A percentile compares a stretch with the other conserved stretches of the same genome.
Conservation (phyloP, 1,284 basidiomycete species). For the Moesziomyces sp. region DNA sequence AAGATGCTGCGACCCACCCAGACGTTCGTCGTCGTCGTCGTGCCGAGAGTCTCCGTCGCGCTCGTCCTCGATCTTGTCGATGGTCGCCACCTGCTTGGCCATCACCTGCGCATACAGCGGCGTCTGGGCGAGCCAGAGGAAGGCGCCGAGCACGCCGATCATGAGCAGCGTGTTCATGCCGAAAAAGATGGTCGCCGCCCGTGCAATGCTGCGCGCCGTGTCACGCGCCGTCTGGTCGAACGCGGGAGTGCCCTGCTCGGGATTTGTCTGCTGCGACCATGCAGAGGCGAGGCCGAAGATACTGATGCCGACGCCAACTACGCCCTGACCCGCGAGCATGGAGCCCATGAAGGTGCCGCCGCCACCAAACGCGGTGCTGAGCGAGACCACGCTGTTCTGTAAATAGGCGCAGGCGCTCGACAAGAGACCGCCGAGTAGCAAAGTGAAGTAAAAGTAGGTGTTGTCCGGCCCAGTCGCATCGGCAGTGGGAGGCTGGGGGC, state of each 20-base stretch:
- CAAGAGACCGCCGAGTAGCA: constrained; percentile 40
- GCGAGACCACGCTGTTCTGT: constrained; percentile 61
- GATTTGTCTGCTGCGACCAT: constrained; percentile 33
- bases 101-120: constrained; percentile 44
- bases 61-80: constrained; percentile 44
- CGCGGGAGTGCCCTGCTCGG: constrained; percentile 1
- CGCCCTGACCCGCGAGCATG: constrained; percentile 62
- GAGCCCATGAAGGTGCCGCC: constrained; percentile 53
- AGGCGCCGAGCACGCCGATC: constrained; percentile 32
- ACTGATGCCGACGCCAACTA: constrained; percentile 55
- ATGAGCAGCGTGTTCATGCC: constrained; percentile 47
- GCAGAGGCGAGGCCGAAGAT: constrained; percentile 54
- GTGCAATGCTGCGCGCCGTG: constrained; percentile 33
- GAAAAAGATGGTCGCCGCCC: constrained; percentile 49
- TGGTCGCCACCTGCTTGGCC: constrained; percentile 43
- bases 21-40: constrained; percentile 18
- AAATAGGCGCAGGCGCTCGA: constrained; percentile 56
- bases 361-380: constrained; percentile 56
- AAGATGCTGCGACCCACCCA: constrained; percentile 8
- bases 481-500: constrained; percentile 2
- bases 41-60: constrained; percentile 2
- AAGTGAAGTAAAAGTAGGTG: constrained; percentile 44
- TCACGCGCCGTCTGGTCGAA: constrained; percentile 17
- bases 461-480: constrained; percentile 5
- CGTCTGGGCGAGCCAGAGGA: constrained; percentile 42